These are phyloP conservation scores for Daedaleopsis sinensis DNA, from an alignment of 768 basidiomycete genomes.

Conservation along the genomic window DNA sequence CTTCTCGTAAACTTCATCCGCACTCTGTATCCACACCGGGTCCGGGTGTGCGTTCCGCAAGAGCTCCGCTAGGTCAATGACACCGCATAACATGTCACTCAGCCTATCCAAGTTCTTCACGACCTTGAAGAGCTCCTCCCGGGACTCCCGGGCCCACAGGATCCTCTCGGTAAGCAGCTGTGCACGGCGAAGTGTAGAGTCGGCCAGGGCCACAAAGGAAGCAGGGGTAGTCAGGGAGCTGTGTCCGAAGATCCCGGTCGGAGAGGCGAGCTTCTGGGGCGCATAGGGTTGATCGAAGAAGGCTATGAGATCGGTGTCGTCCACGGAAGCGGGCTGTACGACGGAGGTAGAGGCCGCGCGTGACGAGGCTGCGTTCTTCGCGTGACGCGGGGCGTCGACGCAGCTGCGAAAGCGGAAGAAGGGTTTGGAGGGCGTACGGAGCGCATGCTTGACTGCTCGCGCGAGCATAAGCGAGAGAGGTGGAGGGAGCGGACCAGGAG, in stretches of 20 bases:
- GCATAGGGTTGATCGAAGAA: slow-evolving; percentile 71
- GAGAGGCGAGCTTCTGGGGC: slow-evolving; percentile 41
- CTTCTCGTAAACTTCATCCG: slow-evolving; percentile 86
- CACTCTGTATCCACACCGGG: slow-evolving; percentile 76
- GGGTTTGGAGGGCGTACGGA: slow-evolving; percentile 39
- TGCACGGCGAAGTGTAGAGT: slow-evolving; percentile 80
- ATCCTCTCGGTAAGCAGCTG: slow-evolving; percentile 85
- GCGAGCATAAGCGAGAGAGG: slow-evolving; percentile 37
- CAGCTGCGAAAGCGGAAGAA: slow-evolving; percentile 47
- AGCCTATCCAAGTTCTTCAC: slow-evolving; percentile 97
- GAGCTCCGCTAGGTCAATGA: slow-evolving; percentile 95
- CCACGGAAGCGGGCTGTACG: slow-evolving; percentile 56
- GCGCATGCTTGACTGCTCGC: slow-evolving; percentile 42
- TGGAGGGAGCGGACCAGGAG: background rate
- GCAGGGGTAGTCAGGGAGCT: slow-evolving; percentile 68
- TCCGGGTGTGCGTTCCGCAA: slow-evolving; percentile 94
- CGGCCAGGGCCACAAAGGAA: slow-evolving; percentile 71
- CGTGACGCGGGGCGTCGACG: slow-evolving; percentile 38
- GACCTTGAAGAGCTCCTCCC: slow-evolving; percentile 76
- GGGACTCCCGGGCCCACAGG: slow-evolving; percentile 68
- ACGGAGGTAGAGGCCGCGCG: slow-evolving; percentile 42
- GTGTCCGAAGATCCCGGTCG: slow-evolving; percentile 87
- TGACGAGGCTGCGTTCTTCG: background rate
- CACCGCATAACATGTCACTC: slow-evolving; percentile 93
- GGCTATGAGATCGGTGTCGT: slow-evolving; percentile 66